phyloP scores from a whole-genome alignment of 2,329 filamentous ascomycete species.

The Fusarium sublunatum region DNA sequence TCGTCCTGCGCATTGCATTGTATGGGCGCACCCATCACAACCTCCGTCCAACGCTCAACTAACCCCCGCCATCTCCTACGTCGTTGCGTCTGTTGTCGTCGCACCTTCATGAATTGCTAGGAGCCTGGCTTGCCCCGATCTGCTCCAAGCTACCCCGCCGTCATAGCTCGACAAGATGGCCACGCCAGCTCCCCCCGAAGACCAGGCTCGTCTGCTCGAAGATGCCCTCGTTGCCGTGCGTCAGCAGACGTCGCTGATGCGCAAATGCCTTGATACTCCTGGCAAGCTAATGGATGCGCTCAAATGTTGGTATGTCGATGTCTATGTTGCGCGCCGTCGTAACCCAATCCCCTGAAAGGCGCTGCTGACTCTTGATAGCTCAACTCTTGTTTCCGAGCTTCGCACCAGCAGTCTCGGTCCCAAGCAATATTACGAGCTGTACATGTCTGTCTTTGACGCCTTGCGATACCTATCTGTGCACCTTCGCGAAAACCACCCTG shows the following conservation, averaged over 20 bases:
- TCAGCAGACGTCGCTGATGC: slow-evolving; percentile 97
- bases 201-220: slow-evolving; percentile 92
- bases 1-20: slow-evolving; percentile 42
- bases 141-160: slow-evolving; percentile 50
- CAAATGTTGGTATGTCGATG: slow-evolving; percentile 88
- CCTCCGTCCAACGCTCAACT: slow-evolving; percentile 28
- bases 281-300: slow-evolving; percentile 99
- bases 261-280: slow-evolving; percentile 94
- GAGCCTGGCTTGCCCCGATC: slow-evolving; percentile 37
- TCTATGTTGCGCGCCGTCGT: background rate
- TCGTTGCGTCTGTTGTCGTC: slow-evolving; percentile 31
- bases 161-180: slow-evolving; percentile 53
- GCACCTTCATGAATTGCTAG: slow-evolving; percentile 44
- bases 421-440: slow-evolving; percentile 99
- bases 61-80: slow-evolving; percentile 27
- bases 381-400: slow-evolving; percentile 96
- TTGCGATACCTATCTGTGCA: slow-evolving; percentile 96
- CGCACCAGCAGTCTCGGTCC: slow-evolving; percentile 97
- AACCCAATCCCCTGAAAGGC: slow-evolving; percentile 19
- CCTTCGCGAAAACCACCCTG: slow-evolving; percentile 95
- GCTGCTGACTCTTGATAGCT: slow-evolving; percentile 65
- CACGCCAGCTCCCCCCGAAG: slow-evolving; percentile 74
- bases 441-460: slow-evolving; percentile 99
- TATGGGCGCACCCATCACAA: slow-evolving; percentile 44
- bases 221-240: slow-evolving; percentile 96